Conservation (phyloP, 208 protist species). For the Crithidia mellificae region DNA sequence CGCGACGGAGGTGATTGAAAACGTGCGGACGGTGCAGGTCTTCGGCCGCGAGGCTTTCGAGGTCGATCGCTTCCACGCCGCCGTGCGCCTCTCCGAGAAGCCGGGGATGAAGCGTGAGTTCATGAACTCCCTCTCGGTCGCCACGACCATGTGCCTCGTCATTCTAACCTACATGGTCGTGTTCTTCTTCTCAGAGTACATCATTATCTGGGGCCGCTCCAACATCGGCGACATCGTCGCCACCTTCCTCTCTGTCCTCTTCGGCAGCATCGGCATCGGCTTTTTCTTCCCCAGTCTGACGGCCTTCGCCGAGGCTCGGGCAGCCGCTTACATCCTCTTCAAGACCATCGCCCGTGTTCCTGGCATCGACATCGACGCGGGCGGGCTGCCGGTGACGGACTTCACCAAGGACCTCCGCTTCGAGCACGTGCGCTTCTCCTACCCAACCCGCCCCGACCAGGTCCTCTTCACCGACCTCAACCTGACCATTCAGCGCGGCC, state of each 20-base stretch:
- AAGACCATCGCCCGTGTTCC: conserved; percentile 74
- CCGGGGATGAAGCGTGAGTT: conserved; percentile 70
- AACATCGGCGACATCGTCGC: conserved; percentile 54
- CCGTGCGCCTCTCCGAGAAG: conserved; percentile 44
- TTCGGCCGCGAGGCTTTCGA: conserved; percentile 70
- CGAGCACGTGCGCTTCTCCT: conserved; percentile 70
- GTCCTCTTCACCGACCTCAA: conserved; percentile 72
- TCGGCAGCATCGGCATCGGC: conserved; percentile 66
- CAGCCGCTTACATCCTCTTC: conserved; percentile 77
- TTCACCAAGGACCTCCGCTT: conserved; percentile 64
- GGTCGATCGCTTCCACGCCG: conserved; percentile 55
- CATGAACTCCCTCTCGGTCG: conserved; percentile 41
- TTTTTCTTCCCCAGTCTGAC: conserved; percentile 54
- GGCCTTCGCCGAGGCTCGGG: conserved; percentile 75
- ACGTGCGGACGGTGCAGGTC: conserved; percentile 78
- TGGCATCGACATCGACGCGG: conserved; percentile 58
- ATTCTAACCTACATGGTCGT: conserved; percentile 61
- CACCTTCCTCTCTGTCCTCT: conserved; percentile 65
- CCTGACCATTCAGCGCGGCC: conserved; percentile 60
- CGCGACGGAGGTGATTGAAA: conserved; percentile 84
- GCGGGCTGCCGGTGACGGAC: conserved; percentile 34
- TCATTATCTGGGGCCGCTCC: conserved; percentile 61
- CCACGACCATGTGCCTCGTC: conserved; percentile 45
- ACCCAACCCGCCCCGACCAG: conserved; percentile 74
- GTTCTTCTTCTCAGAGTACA: conserved; percentile 77